phyloP scores from a whole-genome alignment of 495 filamentous ascomycete species.

The Penicillium cosmopolitanum region DNA sequence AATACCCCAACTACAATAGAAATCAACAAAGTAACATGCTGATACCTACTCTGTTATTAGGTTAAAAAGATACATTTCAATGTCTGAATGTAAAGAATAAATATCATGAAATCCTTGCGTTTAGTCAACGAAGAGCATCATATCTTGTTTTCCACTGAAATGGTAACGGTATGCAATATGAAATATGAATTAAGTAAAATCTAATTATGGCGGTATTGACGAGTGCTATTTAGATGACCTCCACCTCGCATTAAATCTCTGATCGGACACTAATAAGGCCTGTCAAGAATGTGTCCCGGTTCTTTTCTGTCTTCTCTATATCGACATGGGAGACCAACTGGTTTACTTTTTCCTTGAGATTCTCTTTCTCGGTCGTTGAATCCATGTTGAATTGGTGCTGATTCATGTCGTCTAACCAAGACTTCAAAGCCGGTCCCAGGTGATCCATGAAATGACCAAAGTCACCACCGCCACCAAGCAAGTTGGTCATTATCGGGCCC shows the following conservation, averaged over 20 bases:
- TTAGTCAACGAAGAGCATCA: too few relatives aligned
- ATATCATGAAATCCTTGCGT: too few relatives aligned
- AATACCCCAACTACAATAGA: too few relatives aligned
- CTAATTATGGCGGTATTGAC: not conserved
- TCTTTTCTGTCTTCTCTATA: conserved; percentile 9
- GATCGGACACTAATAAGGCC: not conserved
- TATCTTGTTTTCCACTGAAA: too few relatives aligned
- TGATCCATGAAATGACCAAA: conserved; percentile 19
- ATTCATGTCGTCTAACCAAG: conserved; percentile 22
- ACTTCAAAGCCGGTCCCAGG: conserved; percentile 18
- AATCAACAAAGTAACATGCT: too few relatives aligned
- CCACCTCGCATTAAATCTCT: not conserved
- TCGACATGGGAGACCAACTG: conserved; percentile 2
- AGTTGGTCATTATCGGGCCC: conserved; percentile 54
- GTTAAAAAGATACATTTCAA: too few relatives aligned
- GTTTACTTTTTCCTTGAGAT: not conserved
- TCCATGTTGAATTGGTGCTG: conserved; percentile 14
- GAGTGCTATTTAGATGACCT: not conserved
- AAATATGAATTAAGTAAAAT: not conserved
- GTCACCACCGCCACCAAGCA: conserved; percentile 49
- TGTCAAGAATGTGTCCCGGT: conserved; percentile 9
- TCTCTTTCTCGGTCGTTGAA: not conserved
- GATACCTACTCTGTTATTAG: too few relatives aligned
- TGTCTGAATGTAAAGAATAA: too few relatives aligned
- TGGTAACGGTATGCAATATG: too few relatives aligned